Percentiles rank a stretch among this genome's conserved stretches.
phyloP scores from a whole-genome alignment of 2,329 filamentous ascomycete genomes.

The Ophiocordyceps sinensis region DNA sequence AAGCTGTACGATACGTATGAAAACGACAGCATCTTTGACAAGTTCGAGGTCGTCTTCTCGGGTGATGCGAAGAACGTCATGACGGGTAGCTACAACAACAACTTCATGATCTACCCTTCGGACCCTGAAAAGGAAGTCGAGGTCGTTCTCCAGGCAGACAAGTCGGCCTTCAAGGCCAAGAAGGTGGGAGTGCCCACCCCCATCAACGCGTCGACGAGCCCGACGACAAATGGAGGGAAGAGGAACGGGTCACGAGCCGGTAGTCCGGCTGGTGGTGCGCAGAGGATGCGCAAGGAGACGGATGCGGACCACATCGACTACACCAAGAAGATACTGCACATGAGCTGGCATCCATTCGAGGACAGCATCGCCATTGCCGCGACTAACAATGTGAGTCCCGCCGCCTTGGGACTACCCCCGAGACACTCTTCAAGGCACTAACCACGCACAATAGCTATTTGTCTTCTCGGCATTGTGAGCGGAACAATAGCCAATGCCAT shows the following conservation, averaged over 20 bases:
- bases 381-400: constrained; percentile 81
- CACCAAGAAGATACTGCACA: constrained; percentile 99
- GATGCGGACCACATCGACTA: constrained; percentile 99
- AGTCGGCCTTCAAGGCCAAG: constrained; percentile 99
- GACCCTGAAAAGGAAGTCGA: constrained; percentile 94
- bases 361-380: constrained; percentile 99
- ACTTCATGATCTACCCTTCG: constrained; percentile 99
- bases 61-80: constrained; percentile 98
- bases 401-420: background rate
- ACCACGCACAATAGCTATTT: constrained; percentile 41
- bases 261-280: constrained; percentile 65
- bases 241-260: constrained; percentile 78
- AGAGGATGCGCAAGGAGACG: constrained; percentile 96
- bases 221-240: constrained; percentile 62
- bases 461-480: constrained; percentile 61
- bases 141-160: constrained; percentile 93
- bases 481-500: background rate
- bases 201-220: constrained; percentile 71
- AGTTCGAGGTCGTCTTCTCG: constrained; percentile 98
- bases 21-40: constrained; percentile 99
- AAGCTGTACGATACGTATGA: constrained; percentile 96
- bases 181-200: constrained; percentile 96
- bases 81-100: constrained; percentile 99
- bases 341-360: constrained; percentile 99
- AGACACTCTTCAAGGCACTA: background rate